Percentiles rank a stretch among this genome's conserved stretches.
Conservation (phyloP, 129 eudicot species). For the Lactuca sativa region DNA sequence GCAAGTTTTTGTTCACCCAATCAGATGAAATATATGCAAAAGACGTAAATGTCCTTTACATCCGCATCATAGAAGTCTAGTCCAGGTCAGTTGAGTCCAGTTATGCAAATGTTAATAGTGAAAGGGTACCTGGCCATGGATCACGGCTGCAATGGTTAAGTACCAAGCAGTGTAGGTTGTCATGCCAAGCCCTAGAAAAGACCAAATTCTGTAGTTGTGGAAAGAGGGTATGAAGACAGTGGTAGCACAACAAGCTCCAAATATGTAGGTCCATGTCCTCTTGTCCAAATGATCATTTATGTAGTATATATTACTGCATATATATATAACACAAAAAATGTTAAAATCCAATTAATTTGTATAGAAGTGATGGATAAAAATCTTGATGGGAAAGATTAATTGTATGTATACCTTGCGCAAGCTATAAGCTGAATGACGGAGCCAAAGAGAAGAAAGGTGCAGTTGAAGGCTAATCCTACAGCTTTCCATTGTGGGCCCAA, state of each 20-base stretch:
- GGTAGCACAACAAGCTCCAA: slow-evolving; percentile 85
- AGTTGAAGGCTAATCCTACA: slow-evolving; percentile 70
- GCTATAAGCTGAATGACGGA: slow-evolving; percentile 86
- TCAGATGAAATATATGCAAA: too few species aligned
- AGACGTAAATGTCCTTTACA: too few species aligned
- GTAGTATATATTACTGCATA: slow-evolving; percentile 76
- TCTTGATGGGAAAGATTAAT: neutral
- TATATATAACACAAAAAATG: neutral
- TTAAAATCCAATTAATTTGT: neutral
- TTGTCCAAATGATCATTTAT: slow-evolving; percentile 72
- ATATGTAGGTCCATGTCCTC: slow-evolving; percentile 83
- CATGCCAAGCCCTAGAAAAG: slow-evolving; percentile 80
- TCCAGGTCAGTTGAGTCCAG: too few species aligned
- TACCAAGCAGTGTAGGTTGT: slow-evolving; percentile 91
- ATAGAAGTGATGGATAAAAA: neutral
- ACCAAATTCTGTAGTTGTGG: slow-evolving; percentile 82
- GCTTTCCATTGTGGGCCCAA: slow-evolving; percentile 76
- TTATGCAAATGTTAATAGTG: neutral
- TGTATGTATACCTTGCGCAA: slow-evolving; percentile 64
- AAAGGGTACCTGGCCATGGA: slow-evolving; percentile 66
- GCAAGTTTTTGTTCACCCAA: neutral
- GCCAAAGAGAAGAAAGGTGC: slow-evolving; percentile 77
- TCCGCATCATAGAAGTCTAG: too few species aligned
- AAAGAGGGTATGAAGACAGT: slow-evolving; percentile 77
- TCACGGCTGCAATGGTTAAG: slow-evolving; percentile 64